Evolutionary conservation across 805 yeast species (phyloP).

Genomic region (Schizosaccharomyces japonicus): DNA sequence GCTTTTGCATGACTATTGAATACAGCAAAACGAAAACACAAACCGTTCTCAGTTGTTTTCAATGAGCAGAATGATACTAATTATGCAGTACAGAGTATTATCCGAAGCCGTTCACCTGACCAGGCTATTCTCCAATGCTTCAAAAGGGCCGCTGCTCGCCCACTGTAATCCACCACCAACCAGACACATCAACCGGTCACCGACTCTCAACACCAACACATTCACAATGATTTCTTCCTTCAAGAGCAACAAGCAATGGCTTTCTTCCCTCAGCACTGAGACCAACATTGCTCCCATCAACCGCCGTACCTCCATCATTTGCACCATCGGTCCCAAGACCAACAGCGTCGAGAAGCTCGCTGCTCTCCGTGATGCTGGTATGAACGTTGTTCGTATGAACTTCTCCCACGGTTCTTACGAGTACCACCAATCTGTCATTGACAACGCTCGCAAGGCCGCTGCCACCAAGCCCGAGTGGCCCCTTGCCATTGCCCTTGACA

Average conservation of each 20-base stretch:
- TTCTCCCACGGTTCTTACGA: constrained; percentile 96
- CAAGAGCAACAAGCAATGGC: constrained; percentile 38
- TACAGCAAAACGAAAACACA: no score
- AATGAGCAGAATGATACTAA: no score
- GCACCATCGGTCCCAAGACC: constrained; percentile 94
- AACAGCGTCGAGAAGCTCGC: constrained; percentile 67
- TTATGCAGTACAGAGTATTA: no score
- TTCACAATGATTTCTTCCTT: background rate
- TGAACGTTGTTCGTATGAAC: constrained; percentile 96
- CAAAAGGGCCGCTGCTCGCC: no score
- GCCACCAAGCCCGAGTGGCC: constrained; percentile 84
- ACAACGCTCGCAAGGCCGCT: constrained; percentile 88
- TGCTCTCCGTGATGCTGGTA: constrained; percentile 67
- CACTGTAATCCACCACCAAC: no score
- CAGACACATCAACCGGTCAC: no score
- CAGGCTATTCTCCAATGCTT: no score
- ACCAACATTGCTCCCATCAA: constrained; percentile 52
- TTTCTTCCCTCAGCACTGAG: constrained; percentile 48
- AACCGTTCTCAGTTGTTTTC: no score
- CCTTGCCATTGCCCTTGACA: constrained; percentile 90
- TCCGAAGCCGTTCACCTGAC: no score
- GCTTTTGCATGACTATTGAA: no score
- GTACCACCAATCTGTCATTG: constrained; percentile 90
- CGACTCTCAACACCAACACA: no score
- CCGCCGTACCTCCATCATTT: constrained; percentile 91